A percentile compares a stretch with the other conserved stretches of the same genome.
Conservation (phyloP, 2,329 filamentous ascomycete species). For the Alternaria brassicae region DNA sequence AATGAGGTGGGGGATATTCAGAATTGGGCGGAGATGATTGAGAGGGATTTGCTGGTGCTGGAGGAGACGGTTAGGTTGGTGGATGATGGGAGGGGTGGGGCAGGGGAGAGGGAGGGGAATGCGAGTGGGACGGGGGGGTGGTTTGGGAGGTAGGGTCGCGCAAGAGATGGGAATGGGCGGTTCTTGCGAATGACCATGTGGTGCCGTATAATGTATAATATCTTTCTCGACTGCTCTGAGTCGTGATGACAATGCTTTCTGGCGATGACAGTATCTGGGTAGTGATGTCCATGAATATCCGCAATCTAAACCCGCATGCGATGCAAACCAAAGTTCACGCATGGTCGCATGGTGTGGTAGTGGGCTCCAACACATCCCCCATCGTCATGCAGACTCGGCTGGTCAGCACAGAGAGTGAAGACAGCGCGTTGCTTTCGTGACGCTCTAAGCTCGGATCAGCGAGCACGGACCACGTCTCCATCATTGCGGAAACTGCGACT, state of each 20-base stretch:
- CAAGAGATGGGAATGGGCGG: too few species aligned
- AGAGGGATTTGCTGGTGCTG: slow-evolving; percentile 50
- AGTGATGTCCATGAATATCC: not conserved
- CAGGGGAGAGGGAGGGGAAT: slow-evolving; percentile 22
- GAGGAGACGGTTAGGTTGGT: slow-evolving; percentile 52
- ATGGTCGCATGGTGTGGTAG: not conserved
- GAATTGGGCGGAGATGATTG: slow-evolving; percentile 86
- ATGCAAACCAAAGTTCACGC: too few species aligned
- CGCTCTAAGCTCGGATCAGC: slow-evolving; percentile 14
- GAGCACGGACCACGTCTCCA: slow-evolving; percentile 18
- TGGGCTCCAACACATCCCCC: not conserved
- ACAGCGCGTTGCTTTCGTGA: slow-evolving; percentile 25
- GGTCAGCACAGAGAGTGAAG: not conserved
- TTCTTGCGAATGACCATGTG: too few species aligned
- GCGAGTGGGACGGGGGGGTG: slow-evolving; percentile 43
- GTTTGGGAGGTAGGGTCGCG: not conserved
- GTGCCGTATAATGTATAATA: not conserved
- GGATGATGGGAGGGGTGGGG: slow-evolving; percentile 32
- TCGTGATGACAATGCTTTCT: not conserved
- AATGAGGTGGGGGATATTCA: slow-evolving; percentile 84
- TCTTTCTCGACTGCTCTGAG: not conserved
- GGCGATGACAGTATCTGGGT: not conserved
- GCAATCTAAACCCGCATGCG: not conserved
- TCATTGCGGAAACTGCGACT: slow-evolving; percentile 29
- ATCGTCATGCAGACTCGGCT: not conserved